Conservation (phyloP, 2,329 filamentous ascomycete species). For the Fusarium staphyleae region DNA sequence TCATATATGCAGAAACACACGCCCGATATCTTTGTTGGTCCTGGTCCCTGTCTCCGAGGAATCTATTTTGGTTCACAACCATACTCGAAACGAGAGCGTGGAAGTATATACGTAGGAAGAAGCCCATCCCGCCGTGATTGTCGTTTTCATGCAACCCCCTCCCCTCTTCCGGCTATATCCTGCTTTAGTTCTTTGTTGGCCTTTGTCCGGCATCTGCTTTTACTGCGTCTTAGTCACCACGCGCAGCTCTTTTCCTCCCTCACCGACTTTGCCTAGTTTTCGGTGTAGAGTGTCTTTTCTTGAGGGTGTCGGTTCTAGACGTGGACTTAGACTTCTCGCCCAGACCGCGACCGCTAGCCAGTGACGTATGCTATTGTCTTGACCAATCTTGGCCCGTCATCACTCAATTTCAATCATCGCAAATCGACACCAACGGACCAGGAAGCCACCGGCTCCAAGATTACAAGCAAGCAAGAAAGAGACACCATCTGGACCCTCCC, state of each 20-base stretch:
- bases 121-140: slow-evolving; percentile 14
- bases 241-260: slow-evolving; percentile 13
- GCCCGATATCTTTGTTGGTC: slow-evolving; percentile 19
- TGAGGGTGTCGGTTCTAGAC: slow-evolving; percentile 29
- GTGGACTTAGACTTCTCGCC: slow-evolving; percentile 37
- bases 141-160: slow-evolving; percentile 9
- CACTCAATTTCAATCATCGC: slow-evolving; percentile 34
- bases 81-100: slow-evolving; percentile 12
- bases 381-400: slow-evolving; percentile 26
- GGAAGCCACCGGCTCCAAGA: slow-evolving; percentile 9
- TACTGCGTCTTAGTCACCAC: background rate
- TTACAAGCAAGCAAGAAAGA: slow-evolving; percentile 14
- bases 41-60: slow-evolving; percentile 8
- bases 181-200: slow-evolving; percentile 19
- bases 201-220: slow-evolving; percentile 11
- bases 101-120: slow-evolving; percentile 33
- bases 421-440: slow-evolving; percentile 9
- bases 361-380: slow-evolving; percentile 38
- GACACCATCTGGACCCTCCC: slow-evolving; percentile 15
- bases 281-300: too few species aligned
- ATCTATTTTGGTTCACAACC: slow-evolving; percentile 26
- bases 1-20: slow-evolving; percentile 17
- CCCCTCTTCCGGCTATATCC: slow-evolving; percentile 6
- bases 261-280: slow-evolving; percentile 34
- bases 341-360: slow-evolving; percentile 27